Conservation (phyloP, 2,329 filamentous ascomycete species). For the Seiridium cupressi region DNA sequence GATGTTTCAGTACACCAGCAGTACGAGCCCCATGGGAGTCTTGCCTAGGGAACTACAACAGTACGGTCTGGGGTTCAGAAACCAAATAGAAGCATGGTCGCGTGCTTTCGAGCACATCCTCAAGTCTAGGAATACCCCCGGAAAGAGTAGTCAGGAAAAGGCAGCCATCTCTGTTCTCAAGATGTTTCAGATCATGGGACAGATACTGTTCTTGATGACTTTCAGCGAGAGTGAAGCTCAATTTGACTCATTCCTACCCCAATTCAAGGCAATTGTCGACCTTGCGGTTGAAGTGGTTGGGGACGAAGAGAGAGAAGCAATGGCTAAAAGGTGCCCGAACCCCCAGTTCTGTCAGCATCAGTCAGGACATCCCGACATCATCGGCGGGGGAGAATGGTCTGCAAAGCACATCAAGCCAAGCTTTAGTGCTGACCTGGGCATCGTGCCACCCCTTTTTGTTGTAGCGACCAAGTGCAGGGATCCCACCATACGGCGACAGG, state of each 20-base stretch:
- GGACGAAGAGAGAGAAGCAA: conserved; percentile 53
- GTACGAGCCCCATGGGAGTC: conserved; percentile 51
- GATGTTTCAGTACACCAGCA: conserved; percentile 44
- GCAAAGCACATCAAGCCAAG: conserved; percentile 55
- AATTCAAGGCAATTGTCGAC: conserved; percentile 55
- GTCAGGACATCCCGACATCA: conserved; percentile 32
- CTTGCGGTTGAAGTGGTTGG: conserved; percentile 58
- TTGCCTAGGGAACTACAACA: conserved; percentile 47
- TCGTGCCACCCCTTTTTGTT: conserved; percentile 63
- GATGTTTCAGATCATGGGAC: conserved; percentile 59
- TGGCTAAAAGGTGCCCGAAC: conserved; percentile 42
- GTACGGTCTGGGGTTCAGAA: conserved; percentile 46
- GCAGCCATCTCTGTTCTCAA: conserved; percentile 60
- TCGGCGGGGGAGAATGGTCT: conserved; percentile 40
- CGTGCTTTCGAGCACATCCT: conserved; percentile 56
- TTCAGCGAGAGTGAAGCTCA: conserved; percentile 58
- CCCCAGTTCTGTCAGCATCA: conserved; percentile 42
- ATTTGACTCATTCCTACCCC: conserved; percentile 52
- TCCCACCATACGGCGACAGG: conserved; percentile 52
- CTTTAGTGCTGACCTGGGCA: conserved; percentile 63
- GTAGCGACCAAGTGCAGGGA: conserved; percentile 67
- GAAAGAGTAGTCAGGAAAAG: conserved; percentile 53
- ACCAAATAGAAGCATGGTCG: conserved; percentile 53
- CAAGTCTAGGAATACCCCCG: conserved; percentile 43
- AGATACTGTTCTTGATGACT: conserved; percentile 58